These are phyloP conservation scores for Begonia peltatifolia DNA, from an alignment of 306 rosid genomes.

Conservation along the genomic window DNA sequence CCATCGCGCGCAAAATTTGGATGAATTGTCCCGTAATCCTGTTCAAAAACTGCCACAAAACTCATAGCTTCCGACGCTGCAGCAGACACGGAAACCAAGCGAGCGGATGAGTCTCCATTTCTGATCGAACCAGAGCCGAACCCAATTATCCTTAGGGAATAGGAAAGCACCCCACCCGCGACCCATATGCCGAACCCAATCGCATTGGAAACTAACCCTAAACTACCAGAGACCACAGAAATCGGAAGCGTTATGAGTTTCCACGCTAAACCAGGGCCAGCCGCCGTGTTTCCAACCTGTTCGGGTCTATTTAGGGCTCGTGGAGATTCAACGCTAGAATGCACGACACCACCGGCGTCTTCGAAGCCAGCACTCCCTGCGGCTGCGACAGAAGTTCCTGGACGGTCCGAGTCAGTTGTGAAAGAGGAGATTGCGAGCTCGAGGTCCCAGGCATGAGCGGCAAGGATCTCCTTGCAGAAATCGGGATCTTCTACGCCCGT, in stretches of 20 bases:
- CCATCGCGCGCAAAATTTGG: constrained; percentile 68
- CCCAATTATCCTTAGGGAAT: constrained; percentile 71
- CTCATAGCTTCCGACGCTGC: constrained; percentile 55
- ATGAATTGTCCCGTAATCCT: constrained; percentile 42
- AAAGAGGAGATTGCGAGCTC: constrained; percentile 84
- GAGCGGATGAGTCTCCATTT: constrained; percentile 26
- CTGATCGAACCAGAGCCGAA: constrained; percentile 23
- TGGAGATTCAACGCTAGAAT: constrained; percentile 2
- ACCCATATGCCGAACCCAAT: constrained; percentile 87
- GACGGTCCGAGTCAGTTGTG: constrained; percentile 15
- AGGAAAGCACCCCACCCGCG: constrained; percentile 86
- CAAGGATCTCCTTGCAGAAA: constrained; percentile 73
- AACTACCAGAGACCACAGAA: constrained; percentile 65
- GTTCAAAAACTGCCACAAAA: constrained; percentile 55
- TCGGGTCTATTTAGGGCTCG: constrained; percentile 11
- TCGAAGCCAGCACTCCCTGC: constrained; percentile 5
- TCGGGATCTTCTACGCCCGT: constrained; percentile 83
- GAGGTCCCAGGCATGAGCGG: constrained; percentile 91
- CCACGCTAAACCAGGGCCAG: constrained; percentile 64
- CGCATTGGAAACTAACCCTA: constrained; percentile 74
- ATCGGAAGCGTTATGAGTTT: constrained; percentile 61
- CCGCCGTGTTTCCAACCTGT: constrained; percentile 14
- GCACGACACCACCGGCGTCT: constrained; percentile 1
- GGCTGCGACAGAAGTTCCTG: constrained; percentile 8
- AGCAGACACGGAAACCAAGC: constrained; percentile 45